These are phyloP conservation scores for Citrus maxima DNA, from an alignment of 345 rosid species.

Conservation along the genomic window DNA sequence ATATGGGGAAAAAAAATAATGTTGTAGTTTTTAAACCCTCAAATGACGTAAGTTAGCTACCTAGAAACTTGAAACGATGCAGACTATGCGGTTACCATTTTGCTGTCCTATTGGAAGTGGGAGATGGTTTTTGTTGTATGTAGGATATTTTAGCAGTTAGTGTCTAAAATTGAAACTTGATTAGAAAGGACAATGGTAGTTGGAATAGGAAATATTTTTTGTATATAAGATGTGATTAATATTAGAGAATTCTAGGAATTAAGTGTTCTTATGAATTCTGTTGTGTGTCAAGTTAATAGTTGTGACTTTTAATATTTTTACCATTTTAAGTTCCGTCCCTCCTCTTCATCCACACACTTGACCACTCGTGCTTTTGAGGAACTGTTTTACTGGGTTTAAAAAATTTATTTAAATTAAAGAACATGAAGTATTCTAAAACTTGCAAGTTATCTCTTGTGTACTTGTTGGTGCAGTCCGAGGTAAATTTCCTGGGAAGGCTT, in stretches of 20 bases:
- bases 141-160: neutral
- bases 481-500: constrained; percentile 76
- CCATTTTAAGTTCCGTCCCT: neutral
- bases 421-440: neutral
- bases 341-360: neutral
- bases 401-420: neutral
- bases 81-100: neutral
- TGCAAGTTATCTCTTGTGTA: neutral
- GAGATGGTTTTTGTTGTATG: neutral
- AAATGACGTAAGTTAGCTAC: neutral
- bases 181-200: neutral
- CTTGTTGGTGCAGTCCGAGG: constrained; percentile 60
- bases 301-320: neutral
- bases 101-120: neutral
- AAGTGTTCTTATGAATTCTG: neutral
- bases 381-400: neutral
- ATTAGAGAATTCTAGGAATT: neutral
- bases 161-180: neutral
- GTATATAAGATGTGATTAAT: neutral
- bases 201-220: neutral
- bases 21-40: neutral
- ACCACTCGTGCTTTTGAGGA: neutral
- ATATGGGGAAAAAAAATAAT: neutral
- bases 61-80: neutral
- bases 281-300: neutral